These are phyloP conservation scores for Sarcomyxa edulis DNA, from an alignment of 768 basidiomycete species.

Conservation along the genomic window DNA sequence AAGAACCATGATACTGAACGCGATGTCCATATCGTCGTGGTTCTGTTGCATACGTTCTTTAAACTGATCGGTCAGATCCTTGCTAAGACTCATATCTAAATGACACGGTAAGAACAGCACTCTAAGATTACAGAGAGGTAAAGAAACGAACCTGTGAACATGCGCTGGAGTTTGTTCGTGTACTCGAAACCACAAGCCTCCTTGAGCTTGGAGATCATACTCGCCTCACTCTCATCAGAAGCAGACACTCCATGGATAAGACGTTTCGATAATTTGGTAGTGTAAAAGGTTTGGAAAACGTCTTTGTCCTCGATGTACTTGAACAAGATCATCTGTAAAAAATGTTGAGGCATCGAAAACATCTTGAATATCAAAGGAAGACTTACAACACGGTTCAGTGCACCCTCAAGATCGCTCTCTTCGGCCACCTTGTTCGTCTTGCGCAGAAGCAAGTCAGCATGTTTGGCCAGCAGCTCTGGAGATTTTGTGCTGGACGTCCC, in stretches of 20 bases:
- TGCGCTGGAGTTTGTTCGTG: constrained; percentile 91
- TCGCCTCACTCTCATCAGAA: constrained; percentile 93
- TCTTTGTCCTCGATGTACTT: constrained; percentile 99
- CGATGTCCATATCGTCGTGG: constrained; percentile 83
- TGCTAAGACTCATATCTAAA: constrained; percentile 89
- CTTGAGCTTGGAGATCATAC: constrained; percentile 97
- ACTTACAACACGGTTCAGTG: constrained; percentile 83
- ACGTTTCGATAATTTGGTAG: constrained; percentile 88
- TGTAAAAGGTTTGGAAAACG: constrained; percentile 97
- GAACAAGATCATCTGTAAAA: constrained; percentile 87
- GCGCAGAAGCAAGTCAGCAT: constrained; percentile 81
- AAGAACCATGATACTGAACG: constrained; percentile 89
- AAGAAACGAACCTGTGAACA: constrained; percentile 76
- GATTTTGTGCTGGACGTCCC: constrained; percentile 83
- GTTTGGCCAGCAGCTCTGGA: constrained; percentile 89
- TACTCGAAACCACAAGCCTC: constrained; percentile 97
- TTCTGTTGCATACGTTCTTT: constrained; percentile 88
- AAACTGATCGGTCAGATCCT: constrained; percentile 93
- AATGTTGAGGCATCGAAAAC: constrained; percentile 21
- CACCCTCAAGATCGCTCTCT: constrained; percentile 85
- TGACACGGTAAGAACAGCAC: constrained; percentile 4
- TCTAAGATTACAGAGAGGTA: neutral
- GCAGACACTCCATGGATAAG: constrained; percentile 88
- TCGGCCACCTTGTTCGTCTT: constrained; percentile 97
- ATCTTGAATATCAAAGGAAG: constrained; percentile 22